A percentile compares a stretch with the other conserved stretches of the same genome.
Evolutionary conservation across 768 basidiomycete species (phyloP).

Genomic region (Leccinum obscurum): DNA sequence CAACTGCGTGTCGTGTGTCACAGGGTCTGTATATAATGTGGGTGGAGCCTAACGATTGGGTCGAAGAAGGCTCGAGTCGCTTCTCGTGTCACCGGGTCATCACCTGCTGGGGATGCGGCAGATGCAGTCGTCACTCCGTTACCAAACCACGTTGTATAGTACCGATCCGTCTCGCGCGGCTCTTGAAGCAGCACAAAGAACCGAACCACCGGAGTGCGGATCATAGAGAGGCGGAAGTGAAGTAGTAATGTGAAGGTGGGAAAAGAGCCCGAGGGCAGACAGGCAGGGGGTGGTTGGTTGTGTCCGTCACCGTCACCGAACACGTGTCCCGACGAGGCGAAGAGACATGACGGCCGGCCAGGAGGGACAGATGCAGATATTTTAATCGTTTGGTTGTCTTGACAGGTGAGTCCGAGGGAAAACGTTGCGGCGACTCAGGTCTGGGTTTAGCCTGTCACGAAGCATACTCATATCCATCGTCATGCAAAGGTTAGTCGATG

Average conservation of each 20-base stretch:
- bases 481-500: conserved; percentile 11
- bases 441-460: neutral
- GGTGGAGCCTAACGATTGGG: neutral
- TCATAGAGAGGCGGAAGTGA: conserved; percentile 22
- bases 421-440: neutral
- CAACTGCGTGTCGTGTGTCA: neutral
- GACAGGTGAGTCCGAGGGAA: neutral
- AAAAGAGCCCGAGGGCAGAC: neutral
- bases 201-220: conserved; percentile 10
- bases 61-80: neutral
- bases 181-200: neutral
- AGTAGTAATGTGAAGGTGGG: neutral
- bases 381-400: neutral
- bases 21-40: neutral
- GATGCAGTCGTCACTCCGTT: neutral
- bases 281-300: neutral
- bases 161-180: conserved; percentile 15
- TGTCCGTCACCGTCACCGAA: neutral
- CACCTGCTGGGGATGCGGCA: neutral
- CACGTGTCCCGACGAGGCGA: conserved; percentile 15
- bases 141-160: neutral
- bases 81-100: neutral
- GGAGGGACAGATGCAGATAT: neutral
- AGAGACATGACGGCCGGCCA: no score
- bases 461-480: neutral